These are phyloP conservation scores for Blastobotrys indianensis DNA, from an alignment of 1,139 yeast genomes.

Conservation along the genomic window DNA sequence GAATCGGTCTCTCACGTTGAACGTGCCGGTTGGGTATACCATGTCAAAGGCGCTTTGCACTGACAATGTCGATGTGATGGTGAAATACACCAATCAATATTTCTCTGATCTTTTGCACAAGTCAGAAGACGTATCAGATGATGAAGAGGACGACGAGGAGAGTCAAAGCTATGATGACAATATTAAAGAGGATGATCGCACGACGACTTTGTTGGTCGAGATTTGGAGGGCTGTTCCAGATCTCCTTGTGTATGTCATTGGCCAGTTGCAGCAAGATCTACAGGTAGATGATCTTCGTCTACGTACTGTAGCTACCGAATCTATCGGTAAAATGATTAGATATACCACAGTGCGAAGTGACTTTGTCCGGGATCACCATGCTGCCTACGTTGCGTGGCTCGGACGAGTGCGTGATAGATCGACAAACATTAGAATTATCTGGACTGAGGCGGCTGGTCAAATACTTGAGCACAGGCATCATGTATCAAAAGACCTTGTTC, in stretches of 20 bases:
- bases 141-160: constrained; percentile 22
- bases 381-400: constrained; percentile 67
- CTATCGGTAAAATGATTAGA: constrained; percentile 64
- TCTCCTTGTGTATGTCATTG: constrained; percentile 64
- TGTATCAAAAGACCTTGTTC: constrained; percentile 43
- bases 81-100: constrained; percentile 72
- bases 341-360: constrained; percentile 45
- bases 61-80: constrained; percentile 65
- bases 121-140: constrained; percentile 22
- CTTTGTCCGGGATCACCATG: constrained; percentile 54
- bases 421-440: constrained; percentile 55
- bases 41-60: constrained; percentile 66
- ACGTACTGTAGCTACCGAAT: constrained; percentile 63
- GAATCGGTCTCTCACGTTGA: constrained; percentile 28
- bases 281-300: constrained; percentile 57
- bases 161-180: constrained; percentile 47
- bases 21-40: constrained; percentile 52
- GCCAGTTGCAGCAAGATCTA: constrained; percentile 74
- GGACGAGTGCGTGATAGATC: constrained; percentile 69
- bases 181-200: constrained; percentile 54
- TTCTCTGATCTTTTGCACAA: constrained; percentile 61
- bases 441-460: constrained; percentile 57
- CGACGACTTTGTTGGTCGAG: constrained; percentile 60
- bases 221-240: constrained; percentile 80
- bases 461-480: constrained; percentile 45